Conservation (phyloP, 2,329 filamentous ascomycete genomes). For the Amauroascus niger region DNA sequence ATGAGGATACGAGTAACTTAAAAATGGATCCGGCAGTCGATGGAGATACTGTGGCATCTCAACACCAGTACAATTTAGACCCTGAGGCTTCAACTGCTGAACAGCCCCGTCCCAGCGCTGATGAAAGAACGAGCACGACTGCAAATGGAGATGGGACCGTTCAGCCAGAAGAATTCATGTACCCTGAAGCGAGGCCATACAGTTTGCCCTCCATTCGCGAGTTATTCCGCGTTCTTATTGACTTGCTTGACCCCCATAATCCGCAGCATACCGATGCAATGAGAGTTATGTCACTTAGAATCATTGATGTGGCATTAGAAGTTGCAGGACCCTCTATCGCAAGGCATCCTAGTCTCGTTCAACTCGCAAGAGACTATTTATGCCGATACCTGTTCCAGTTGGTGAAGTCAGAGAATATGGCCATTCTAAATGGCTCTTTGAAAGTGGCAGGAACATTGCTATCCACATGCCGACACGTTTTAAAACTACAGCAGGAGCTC, state of each 20-base stretch:
- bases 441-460: slow-evolving; percentile 85
- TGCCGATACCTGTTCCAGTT: slow-evolving; percentile 94
- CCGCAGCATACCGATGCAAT: slow-evolving; percentile 86
- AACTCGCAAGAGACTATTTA: slow-evolving; percentile 80
- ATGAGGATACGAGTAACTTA: slow-evolving; percentile 57
- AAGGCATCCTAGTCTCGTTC: slow-evolving; percentile 77
- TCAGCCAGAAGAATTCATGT: slow-evolving; percentile 34
- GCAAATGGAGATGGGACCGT: slow-evolving; percentile 26
- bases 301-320: slow-evolving; percentile 93
- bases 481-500: slow-evolving; percentile 93
- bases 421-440: slow-evolving; percentile 83
- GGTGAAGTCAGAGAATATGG: slow-evolving; percentile 91
- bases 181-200: slow-evolving; percentile 66
- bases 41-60: slow-evolving; percentile 51
- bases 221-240: slow-evolving; percentile 84
- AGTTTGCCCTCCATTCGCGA: slow-evolving; percentile 90
- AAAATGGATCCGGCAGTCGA: slow-evolving; percentile 75
- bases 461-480: slow-evolving; percentile 76
- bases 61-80: slow-evolving; percentile 37
- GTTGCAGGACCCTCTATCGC: slow-evolving; percentile 93
- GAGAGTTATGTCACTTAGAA: slow-evolving; percentile 92
- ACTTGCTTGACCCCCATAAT: slow-evolving; percentile 87
- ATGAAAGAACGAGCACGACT: slow-evolving; percentile 27
- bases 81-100: slow-evolving; percentile 27
- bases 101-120: slow-evolving; percentile 27